Conservation (phyloP, 1,284 basidiomycete species). For the Pseudozyma thailandica region DNA sequence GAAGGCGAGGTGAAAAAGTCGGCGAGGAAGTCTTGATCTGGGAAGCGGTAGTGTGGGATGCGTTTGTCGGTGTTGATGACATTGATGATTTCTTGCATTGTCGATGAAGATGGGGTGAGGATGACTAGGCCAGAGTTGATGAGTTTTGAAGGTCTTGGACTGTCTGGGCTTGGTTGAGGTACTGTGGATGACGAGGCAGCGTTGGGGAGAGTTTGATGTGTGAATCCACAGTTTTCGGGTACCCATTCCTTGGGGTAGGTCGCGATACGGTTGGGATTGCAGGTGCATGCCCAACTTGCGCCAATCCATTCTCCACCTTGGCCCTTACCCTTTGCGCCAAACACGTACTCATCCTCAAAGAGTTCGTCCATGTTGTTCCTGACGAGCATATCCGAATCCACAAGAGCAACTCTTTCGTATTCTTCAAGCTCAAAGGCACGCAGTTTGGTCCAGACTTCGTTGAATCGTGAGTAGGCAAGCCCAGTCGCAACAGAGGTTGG, state of each 20-base stretch:
- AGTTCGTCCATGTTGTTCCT: slow-evolving; percentile 90
- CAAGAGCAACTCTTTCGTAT: slow-evolving; percentile 78
- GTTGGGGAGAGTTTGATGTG: slow-evolving; percentile 69
- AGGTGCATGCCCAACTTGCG: slow-evolving; percentile 87
- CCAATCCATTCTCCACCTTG: slow-evolving; percentile 77
- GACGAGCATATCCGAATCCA: slow-evolving; percentile 93
- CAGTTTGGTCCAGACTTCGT: slow-evolving; percentile 66
- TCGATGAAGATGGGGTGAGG: slow-evolving; percentile 75
- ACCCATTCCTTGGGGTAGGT: slow-evolving; percentile 92
- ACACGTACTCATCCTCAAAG: slow-evolving; percentile 71
- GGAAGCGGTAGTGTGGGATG: slow-evolving; percentile 80
- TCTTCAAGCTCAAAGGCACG: slow-evolving; percentile 60
- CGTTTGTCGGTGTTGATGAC: slow-evolving; percentile 78
- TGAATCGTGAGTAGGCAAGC: slow-evolving; percentile 52
- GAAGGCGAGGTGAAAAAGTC: slow-evolving; percentile 74
- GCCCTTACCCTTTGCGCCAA: slow-evolving; percentile 64
- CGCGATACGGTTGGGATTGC: slow-evolving; percentile 83
- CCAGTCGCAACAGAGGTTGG: slow-evolving; percentile 21
- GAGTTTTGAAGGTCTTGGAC: slow-evolving; percentile 79
- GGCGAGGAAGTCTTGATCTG: slow-evolving; percentile 91
- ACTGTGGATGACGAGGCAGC: slow-evolving; percentile 69
- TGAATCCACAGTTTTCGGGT: slow-evolving; percentile 87
- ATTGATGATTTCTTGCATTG: slow-evolving; percentile 74
- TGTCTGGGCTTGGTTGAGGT: slow-evolving; percentile 70
- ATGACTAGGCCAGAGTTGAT: slow-evolving; percentile 92